Evolutionary conservation across 2,329 filamentous ascomycete genomes (phyloP).

Genomic region (Claviceps fusiformis): DNA sequence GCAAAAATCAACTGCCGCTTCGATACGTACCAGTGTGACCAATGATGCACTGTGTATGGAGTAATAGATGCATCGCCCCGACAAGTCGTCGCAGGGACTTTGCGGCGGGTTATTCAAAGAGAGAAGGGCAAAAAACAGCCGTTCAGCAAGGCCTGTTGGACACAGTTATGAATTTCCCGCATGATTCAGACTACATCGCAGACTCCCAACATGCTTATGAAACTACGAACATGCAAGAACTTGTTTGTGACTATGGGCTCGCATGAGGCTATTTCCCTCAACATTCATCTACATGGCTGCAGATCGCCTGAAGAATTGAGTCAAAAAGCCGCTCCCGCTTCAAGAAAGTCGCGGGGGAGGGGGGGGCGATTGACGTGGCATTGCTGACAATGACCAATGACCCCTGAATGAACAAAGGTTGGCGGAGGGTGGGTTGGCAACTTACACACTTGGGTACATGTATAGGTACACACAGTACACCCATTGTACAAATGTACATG

Average conservation of each 20-base stretch:
- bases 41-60: neutral
- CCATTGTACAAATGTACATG: no score
- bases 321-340: neutral
- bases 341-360: no score
- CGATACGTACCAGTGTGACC: neutral
- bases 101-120: no score
- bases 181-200: neutral
- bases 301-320: no score
- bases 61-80: neutral
- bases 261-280: no score
- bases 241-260: neutral
- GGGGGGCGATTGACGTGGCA: neutral
- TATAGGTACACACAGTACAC: neutral
- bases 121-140: no score
- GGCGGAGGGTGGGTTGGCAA: neutral
- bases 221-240: neutral
- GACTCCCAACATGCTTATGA: no score
- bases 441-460: neutral
- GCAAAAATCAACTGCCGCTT: conserved; percentile 1
- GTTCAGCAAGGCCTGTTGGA: neutral
- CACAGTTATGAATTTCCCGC: neutral
- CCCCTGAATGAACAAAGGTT: neutral
- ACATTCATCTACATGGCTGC: neutral
- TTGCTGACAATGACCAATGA: neutral
- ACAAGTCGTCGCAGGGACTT: neutral